Conservation (phyloP, 345 rosid genomes). For the Eucalyptus polybractea region DNA sequence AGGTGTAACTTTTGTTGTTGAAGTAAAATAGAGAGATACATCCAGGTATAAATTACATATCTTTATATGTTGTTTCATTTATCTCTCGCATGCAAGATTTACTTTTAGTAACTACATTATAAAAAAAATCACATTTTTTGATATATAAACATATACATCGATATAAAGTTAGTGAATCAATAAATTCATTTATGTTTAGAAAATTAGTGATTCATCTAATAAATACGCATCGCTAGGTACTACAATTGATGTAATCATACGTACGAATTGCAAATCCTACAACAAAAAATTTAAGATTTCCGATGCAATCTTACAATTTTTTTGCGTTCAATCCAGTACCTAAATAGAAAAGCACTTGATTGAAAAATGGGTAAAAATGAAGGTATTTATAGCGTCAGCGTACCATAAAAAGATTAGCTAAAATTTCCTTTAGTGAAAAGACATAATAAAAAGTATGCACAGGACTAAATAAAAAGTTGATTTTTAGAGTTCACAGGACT, state of each 20-base stretch:
- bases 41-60: no score
- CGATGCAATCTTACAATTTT: background rate
- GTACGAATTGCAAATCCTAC: background rate
- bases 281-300: background rate
- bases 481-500: background rate
- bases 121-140: no score
- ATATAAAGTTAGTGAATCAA: no score
- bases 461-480: background rate
- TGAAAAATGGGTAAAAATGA: background rate
- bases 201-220: no score
- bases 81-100: background rate
- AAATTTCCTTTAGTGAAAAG: background rate
- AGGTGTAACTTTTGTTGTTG: background rate
- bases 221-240: background rate
- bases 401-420: background rate
- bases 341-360: background rate
- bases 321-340: background rate
- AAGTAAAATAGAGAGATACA: no score
- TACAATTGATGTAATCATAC: background rate
- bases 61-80: background rate
- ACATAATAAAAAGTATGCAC: no score
- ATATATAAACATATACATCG: no score
- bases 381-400: background rate
- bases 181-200: no score
- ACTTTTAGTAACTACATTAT: background rate